phyloP scores from a whole-genome alignment of 2,329 filamentous ascomycete genomes.

The Penicillium verrucosum region DNA sequence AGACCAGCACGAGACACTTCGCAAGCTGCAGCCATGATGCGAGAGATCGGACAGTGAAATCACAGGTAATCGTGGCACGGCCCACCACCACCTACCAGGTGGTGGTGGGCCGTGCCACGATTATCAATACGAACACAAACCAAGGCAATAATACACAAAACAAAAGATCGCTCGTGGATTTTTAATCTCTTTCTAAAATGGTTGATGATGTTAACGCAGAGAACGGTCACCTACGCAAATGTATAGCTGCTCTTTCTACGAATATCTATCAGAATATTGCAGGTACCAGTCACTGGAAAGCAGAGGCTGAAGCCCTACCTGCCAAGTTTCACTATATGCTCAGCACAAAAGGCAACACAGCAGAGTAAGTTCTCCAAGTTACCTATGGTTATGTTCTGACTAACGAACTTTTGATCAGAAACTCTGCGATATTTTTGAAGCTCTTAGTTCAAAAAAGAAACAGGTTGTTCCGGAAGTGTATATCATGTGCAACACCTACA shows the following conservation, averaged over 20 bases:
- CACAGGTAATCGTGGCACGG: too few species aligned
- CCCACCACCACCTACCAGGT: too few species aligned
- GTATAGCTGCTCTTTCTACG: not conserved
- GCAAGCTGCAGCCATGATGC: not conserved
- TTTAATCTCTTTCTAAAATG: too few species aligned
- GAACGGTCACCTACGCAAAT: not conserved
- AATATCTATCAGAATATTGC: not conserved
- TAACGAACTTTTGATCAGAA: not conserved
- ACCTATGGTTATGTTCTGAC: not conserved
- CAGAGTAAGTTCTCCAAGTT: not conserved
- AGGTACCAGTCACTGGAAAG: not conserved
- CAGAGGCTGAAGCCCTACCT: not conserved
- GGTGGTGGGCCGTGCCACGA: too few species aligned
- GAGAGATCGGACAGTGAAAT: not conserved
- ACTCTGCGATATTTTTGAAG: not conserved
- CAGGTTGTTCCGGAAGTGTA: not conserved
- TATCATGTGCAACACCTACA: not conserved
- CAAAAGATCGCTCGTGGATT: not conserved
- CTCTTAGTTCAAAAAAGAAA: not conserved
- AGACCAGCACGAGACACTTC: too few species aligned
- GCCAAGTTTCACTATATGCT: not conserved
- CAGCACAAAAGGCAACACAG: not conserved
- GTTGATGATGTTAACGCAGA: not conserved
- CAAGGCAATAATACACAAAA: too few species aligned
- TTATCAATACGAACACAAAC: not conserved